phyloP scores from a whole-genome alignment of 805 yeast species.

The Yarrowia hollandica region DNA sequence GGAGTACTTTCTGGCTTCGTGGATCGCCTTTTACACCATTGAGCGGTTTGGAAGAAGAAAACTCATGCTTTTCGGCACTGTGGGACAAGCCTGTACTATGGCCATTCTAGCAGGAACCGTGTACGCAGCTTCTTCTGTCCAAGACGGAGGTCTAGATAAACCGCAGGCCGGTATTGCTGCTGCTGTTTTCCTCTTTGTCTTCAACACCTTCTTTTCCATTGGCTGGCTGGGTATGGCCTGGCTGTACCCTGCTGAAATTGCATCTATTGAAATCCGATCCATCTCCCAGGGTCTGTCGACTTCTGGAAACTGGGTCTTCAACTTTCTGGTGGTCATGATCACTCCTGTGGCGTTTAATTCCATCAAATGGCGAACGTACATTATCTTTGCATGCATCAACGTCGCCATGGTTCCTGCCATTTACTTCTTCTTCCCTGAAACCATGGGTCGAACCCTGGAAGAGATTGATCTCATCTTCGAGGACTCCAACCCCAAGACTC shows the following conservation, averaged over 20 bases:
- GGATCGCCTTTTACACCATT: conserved; percentile 46
- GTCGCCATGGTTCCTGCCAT: not conserved
- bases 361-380: conserved; percentile 5
- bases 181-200: conserved; percentile 5
- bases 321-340: conserved; percentile 6
- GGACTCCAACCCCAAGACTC: conserved; percentile 35
- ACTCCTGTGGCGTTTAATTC: conserved; percentile 14
- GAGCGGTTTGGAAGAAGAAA: conserved; percentile 66
- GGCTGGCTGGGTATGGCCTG: conserved; percentile 11
- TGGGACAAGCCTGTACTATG: conserved; percentile 51
- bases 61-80: conserved; percentile 66
- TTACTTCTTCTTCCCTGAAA: conserved; percentile 15
- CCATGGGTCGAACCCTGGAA: conserved; percentile 10
- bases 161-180: not conserved
- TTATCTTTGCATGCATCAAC: not conserved
- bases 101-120: conserved; percentile 32
- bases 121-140: not conserved
- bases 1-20: conserved; percentile 61
- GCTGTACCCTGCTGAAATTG: conserved; percentile 8
- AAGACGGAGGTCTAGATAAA: conserved; percentile 2
- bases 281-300: conserved; percentile 10
- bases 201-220: conserved; percentile 14
- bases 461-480: conserved; percentile 18
- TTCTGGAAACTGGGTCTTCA: not conserved
- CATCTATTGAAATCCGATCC: not conserved